Base-by-base conservation (phyloP, 495 filamentous ascomycete species). In the Apodospora peruviana region DNA sequence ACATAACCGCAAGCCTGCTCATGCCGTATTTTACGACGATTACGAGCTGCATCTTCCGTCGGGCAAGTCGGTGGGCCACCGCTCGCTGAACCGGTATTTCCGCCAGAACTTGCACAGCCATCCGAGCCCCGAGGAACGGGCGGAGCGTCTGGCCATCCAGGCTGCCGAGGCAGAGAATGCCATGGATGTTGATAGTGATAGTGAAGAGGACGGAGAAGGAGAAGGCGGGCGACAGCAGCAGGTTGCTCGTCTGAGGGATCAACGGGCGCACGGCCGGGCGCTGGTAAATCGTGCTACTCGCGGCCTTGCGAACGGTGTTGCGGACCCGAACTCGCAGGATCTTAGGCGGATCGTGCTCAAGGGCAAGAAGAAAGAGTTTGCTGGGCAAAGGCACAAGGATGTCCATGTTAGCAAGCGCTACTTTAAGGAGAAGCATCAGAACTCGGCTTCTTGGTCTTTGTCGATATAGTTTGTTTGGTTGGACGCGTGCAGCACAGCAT, bases 21-120 rank as follows among this genome's bases (percentile, higher is more conserved):
- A 80, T 43, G 84, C 90, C 4, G 83, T 88, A 38, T 95, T 88
- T 66, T 82, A 91, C 56, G 85, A 89, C 49, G 93, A 97, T 21
- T 89, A 86, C 59, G 94, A 97, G 66, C 77, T 98, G 16, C 88
- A 97, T 61, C 80, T 98, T n/a, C 91, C 91, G 2, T 87, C 85
- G 16, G 93, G 93, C 25, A 81, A 84, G 47, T 85, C 85, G n/a
- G 90, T 90, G 29, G 93, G 93, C 36, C 94, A 97, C 64, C 82
- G 93, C 45, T 90, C 87, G 7, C 72, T 95, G 14, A 82, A 85
- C 51, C 79, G 76, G 44, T 96, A 95, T 68, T 98, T 82, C 68
- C 86, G 89, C 42, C 93, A 98, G 71, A 96, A 97, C 68, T 73
- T 97, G 27, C 85, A 88, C 72, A 85, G 75, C 65, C 79, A 94